These are phyloP conservation scores for Mantamonas sphyraenae DNA, from an alignment of 78 protist species.

Conservation along the genomic window DNA sequence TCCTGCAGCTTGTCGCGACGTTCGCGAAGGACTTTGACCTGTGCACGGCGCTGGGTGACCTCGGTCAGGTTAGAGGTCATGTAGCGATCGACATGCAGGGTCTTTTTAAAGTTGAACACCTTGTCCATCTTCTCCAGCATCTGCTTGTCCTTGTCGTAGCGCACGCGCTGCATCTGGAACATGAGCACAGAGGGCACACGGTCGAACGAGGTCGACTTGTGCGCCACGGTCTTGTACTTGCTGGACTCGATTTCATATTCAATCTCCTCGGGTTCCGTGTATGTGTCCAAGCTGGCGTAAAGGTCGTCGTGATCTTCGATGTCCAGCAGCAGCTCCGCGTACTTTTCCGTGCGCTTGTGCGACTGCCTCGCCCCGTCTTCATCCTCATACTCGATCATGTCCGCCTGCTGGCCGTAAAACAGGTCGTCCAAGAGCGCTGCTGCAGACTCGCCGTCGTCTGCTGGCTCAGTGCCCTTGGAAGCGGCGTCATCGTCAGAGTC, in stretches of 20 bases:
- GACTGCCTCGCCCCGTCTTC: too few species aligned
- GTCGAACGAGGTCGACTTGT: not conserved
- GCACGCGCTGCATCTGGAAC: constrained; percentile 9
- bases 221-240: not conserved
- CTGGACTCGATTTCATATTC: not conserved
- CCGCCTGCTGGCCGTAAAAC: too few species aligned
- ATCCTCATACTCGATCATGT: too few species aligned
- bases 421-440: too few species aligned
- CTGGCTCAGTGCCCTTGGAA: too few species aligned
- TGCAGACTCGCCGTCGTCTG: too few species aligned
- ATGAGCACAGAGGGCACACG: not conserved
- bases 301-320: not conserved
- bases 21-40: too few species aligned
- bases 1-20: not conserved
- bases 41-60: not conserved
- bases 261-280: not conserved
- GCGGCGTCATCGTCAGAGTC: too few species aligned
- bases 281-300: not conserved
- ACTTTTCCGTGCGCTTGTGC: too few species aligned
- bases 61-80: too few species aligned
- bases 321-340: too few species aligned
- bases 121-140: not conserved
- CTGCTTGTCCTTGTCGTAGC: not conserved
- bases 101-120: not conserved
- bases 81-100: not conserved